A percentile compares a stretch with the other conserved stretches of the same genome.
Evolutionary conservation across 2,329 filamentous ascomycete genomes (phyloP).

Genomic region (Plectosphaerella cucumerina): DNA sequence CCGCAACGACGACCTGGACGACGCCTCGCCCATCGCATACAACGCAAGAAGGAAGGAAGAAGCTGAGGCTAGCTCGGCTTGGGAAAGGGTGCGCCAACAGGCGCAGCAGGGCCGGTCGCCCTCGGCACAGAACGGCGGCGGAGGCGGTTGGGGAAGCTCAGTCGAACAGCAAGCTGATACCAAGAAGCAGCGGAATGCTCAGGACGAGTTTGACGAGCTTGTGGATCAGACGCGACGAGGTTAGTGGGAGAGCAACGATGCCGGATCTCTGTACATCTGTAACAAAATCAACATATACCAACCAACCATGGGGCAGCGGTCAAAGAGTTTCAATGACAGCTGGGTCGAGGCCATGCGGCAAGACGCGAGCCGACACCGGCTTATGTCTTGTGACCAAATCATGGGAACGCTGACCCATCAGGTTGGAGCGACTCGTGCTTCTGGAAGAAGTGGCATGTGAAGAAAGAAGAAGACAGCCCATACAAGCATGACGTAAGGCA

Average conservation of each 20-base stretch:
- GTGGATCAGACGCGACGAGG: constrained; percentile 37
- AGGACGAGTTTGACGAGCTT: constrained; percentile 46
- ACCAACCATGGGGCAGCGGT: too few relatives aligned
- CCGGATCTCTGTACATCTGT: too few relatives aligned
- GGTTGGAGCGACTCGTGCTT: background rate
- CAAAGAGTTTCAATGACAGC: too few relatives aligned
- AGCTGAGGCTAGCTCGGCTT: constrained; percentile 28
- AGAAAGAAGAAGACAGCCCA: too few relatives aligned
- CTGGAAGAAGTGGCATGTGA: too few relatives aligned
- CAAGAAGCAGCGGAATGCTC: constrained; percentile 35
- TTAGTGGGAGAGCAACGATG: background rate
- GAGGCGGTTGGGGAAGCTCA: constrained; percentile 27
- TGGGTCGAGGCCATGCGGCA: too few relatives aligned
- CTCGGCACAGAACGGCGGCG: constrained; percentile 21
- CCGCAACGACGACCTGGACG: constrained; percentile 25
- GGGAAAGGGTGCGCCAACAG: constrained; percentile 41
- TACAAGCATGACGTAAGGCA: too few relatives aligned
- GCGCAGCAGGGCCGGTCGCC: constrained; percentile 12
- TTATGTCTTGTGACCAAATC: too few relatives aligned
- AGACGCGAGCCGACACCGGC: too few relatives aligned
- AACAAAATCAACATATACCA: too few relatives aligned
- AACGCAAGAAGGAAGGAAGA: constrained; percentile 16
- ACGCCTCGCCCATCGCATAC: constrained; percentile 38
- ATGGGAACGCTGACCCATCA: background rate
- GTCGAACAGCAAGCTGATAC: constrained; percentile 32